Base-by-base conservation (phyloP, 140 eudicot species). In the Cichorium intybus region DNA sequence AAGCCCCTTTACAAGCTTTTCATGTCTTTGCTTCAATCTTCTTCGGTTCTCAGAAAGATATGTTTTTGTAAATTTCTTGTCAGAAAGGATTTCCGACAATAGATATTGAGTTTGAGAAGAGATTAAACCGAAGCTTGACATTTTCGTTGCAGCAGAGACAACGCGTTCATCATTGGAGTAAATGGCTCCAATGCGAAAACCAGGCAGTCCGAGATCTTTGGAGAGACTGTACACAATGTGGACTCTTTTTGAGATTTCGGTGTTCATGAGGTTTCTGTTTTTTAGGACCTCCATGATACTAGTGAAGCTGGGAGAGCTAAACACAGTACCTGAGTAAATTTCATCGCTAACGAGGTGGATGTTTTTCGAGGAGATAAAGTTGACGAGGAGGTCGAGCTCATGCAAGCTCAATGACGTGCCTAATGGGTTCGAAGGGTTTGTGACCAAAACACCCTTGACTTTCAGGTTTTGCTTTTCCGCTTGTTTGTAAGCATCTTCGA, bases 181-280 rank as follows among this genome's bases (percentile, higher is more conserved):
- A 60, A 93, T 81, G 1, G 97, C 87, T 12, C 99, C 99, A 28
- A 93, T 90, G 43, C 99, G 92, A 72, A 93, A 93, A 29, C 99
- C 99, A 1, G 87, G 85, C 23, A 85, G 81, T 77, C 97, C 97
- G 3, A 93, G 79, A 66, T 88, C 97, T 23, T 93, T 93, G 12
- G 97, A 88, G 52, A 93, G 80, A 51, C 99, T 88, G 34, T 80
- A 85, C 5, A 93, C 90, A 33, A 88, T 76, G 83, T 93, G 99
- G 57, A 93, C 97, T 62, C 95, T 66, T 20, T 88, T 67, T 16
- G 74, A 52, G 54, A 88, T 81, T 7, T 76, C 81, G 2, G 81
- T 63, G 68, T 79, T 65, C 63, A 70, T 39, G 55, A 62, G 72
- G 73, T 82, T 80, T 43, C 74, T 45, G 52, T 81, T 75, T 10